Percentiles rank a stretch among this genome's conserved stretches.
Evolutionary conservation across 2,329 filamentous ascomycete species (phyloP).

Genomic region (Septoria petroselini): DNA sequence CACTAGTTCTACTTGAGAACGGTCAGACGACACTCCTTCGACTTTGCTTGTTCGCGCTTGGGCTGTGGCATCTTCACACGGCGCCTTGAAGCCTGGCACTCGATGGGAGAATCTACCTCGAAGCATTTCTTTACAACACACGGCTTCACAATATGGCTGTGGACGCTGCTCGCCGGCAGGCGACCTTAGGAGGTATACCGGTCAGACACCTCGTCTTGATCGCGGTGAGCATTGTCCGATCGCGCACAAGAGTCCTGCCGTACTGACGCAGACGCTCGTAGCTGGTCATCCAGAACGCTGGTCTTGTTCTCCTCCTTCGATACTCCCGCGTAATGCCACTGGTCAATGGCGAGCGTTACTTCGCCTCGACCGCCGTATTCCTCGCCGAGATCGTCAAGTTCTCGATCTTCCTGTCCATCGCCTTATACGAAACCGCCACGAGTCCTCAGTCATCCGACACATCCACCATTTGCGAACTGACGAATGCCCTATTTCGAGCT

Average conservation of each 20-base stretch:
- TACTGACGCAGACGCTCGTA: conserved; percentile 38
- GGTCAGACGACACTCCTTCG: conserved; percentile 19
- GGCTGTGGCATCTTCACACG: neutral
- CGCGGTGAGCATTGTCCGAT: conserved; percentile 46
- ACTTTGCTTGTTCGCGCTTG: neutral
- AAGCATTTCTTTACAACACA: conserved; percentile 7
- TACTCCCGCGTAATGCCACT: conserved; percentile 94
- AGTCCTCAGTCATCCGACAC: conserved; percentile 75
- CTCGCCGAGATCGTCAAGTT: conserved; percentile 91
- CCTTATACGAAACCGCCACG: conserved; percentile 81
- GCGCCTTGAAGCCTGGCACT: conserved; percentile 1
- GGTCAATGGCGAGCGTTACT: conserved; percentile 78
- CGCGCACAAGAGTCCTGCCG: conserved; percentile 14
- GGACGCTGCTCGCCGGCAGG: conserved; percentile 26
- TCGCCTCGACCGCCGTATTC: conserved; percentile 90
- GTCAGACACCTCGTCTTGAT: conserved; percentile 66
- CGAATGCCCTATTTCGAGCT: conserved; percentile 72
- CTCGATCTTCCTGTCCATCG: conserved; percentile 77
- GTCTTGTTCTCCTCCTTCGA: conserved; percentile 80
- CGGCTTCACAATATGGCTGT: conserved; percentile 17
- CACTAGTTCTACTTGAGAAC: neutral
- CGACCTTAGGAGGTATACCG: conserved; percentile 52
- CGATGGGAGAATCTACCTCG: conserved; percentile 7
- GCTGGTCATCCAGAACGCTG: conserved; percentile 78
- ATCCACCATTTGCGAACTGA: conserved; percentile 54